Base-by-base conservation (phyloP, 768 basidiomycete genomes). In the Mycena kentingensis region DNA sequence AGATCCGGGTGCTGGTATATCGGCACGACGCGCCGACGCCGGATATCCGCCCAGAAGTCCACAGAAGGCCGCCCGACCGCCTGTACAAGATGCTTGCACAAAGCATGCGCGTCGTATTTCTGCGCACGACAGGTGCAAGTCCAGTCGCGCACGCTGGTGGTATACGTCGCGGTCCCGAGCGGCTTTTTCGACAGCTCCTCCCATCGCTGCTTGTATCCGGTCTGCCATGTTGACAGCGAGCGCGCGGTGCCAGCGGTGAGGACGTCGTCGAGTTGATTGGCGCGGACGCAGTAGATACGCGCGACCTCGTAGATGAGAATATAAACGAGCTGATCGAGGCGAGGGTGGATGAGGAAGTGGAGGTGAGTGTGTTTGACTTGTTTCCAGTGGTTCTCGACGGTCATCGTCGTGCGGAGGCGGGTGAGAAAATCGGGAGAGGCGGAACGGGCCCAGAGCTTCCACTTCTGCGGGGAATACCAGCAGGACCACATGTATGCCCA, bases 21-120 rank as follows among this genome's bases (percentile, higher is more conserved):
- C 21, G 61, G 61, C 21, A 35, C 29, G 16, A 50, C 52, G 16
- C 56, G 49, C 24, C 60, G 55, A 11, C 56, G 52, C 21, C 35
- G 27, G 16, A 63, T 52, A 8, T 55, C 32, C 3, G 29, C 34
- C 15, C 39, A 63, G 43, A 63, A 60, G 22, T 44, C 26, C 4
- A 41, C 18, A 15, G 43, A 18, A 13, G 55, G 59, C 3, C 22
- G 16, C 18, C 19, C 31, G 11, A 56, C 54, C 15, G 63, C 63
- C 37, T 64, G 63, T 2, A 64, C 61, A 16, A 62, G 61, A 38
- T 62, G 63, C 45, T 64, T 64, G 55, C 63, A 65, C 12, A 64
- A 49, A 11, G 51, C 52, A 45, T 50, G 37, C 12, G 55, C 12
- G 36, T 57, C 50, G 39, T 56, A 62, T 46, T 61, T 64, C 45